These are phyloP conservation scores for Fraxinus ornus DNA, from an alignment of 305 asterid species.

Conservation along the genomic window DNA sequence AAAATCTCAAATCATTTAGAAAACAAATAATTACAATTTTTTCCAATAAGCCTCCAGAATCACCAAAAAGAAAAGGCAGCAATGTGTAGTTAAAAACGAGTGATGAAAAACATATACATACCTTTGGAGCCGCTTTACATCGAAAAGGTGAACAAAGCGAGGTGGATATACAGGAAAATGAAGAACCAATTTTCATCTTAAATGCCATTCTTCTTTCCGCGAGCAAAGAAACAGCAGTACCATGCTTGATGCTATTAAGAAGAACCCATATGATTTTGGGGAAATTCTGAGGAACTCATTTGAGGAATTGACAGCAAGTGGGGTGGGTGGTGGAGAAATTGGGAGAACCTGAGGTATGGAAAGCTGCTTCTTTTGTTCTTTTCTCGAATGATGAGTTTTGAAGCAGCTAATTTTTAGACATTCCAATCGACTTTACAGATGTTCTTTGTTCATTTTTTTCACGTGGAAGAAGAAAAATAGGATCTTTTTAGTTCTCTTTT, in stretches of 20 bases:
- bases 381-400: conserved; percentile 16
- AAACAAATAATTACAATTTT: background rate
- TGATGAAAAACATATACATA: background rate
- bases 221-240: conserved; percentile 9
- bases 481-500: background rate
- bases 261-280: conserved; percentile 19
- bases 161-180: background rate
- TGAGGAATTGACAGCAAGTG: background rate
- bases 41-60: background rate
- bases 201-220: conserved; percentile 32
- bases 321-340: conserved; percentile 3
- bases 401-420: background rate
- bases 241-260: background rate
- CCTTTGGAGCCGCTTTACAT: conserved; percentile 1
- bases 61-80: background rate
- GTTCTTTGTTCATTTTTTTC: background rate
- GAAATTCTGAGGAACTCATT: background rate
- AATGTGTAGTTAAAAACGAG: background rate
- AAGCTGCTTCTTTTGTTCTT: conserved; percentile 3
- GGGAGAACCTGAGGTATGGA: conserved; percentile 6
- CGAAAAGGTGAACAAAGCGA: conserved; percentile 12
- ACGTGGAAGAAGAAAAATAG: background rate
- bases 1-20: background rate
- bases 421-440: background rate
- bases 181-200: conserved; percentile 29